phyloP scores from a whole-genome alignment of 495 filamentous ascomycete genomes.

The Aspergillus funiculosus region DNA sequence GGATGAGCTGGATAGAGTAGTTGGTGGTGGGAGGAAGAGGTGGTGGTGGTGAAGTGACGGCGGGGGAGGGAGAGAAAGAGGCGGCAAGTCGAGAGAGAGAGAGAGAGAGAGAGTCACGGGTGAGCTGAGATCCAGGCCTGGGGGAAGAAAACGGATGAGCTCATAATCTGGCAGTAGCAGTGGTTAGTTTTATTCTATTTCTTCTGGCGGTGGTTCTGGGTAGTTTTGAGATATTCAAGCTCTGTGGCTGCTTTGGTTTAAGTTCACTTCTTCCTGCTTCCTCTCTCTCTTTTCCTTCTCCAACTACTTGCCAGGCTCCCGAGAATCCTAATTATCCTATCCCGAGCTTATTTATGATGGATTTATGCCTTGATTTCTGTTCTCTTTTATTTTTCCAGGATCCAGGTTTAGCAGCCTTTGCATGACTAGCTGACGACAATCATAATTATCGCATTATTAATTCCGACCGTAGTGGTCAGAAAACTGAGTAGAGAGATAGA shows the following conservation, averaged over 20 bases:
- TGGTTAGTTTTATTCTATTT: not conserved
- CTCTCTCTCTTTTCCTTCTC: no score
- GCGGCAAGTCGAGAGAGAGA: constrained; percentile 10
- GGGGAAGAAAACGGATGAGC: constrained; percentile 7
- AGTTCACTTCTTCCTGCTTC: no score
- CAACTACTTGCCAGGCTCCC: no score
- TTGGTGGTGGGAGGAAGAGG: constrained; percentile 8
- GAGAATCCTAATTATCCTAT: no score
- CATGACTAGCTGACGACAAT: not conserved
- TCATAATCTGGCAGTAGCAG: not conserved
- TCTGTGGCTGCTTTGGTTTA: no score
- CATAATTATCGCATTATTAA: not conserved
- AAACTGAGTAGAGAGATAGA: no score
- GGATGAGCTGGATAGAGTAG: constrained; percentile 3
- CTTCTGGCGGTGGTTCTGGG: no score
- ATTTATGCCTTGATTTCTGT: not conserved
- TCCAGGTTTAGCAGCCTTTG: not conserved
- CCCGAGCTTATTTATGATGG: no score
- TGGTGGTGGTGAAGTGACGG: constrained; percentile 5
- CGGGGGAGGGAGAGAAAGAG: constrained; percentile 9
- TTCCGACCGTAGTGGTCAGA: no score
- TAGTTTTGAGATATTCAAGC: no score
- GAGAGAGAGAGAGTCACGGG: constrained; percentile 3
- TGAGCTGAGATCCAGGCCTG: constrained; percentile 2
- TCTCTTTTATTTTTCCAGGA: not conserved